Evolutionary conservation across 2,329 filamentous ascomycete species (phyloP).

Genomic region (Pseudogymnoascus destructans): DNA sequence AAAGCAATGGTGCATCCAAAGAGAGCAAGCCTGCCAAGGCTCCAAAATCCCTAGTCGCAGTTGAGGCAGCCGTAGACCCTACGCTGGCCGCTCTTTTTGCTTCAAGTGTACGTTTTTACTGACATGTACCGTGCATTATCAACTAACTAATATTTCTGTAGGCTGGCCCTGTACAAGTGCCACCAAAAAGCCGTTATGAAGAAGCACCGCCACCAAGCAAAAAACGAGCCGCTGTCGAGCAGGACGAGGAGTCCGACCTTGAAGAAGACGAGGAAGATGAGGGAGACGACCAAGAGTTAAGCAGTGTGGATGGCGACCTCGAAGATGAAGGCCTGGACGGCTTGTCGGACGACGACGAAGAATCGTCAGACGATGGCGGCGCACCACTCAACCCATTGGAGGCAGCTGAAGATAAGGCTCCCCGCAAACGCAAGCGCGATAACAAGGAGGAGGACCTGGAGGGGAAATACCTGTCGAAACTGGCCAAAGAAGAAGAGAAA

Average conservation of each 20-base stretch:
- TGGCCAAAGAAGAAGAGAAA: slow-evolving; percentile 47
- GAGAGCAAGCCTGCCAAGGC: slow-evolving; percentile 16
- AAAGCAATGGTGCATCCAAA: slow-evolving; percentile 16
- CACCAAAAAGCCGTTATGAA: slow-evolving; percentile 23
- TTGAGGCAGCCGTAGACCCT: slow-evolving; percentile 49
- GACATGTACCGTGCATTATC: not conserved
- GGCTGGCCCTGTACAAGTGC: slow-evolving; percentile 28
- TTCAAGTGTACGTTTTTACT: slow-evolving; percentile 47
- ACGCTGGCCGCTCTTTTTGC: slow-evolving; percentile 57
- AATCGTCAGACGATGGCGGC: slow-evolving; percentile 27
- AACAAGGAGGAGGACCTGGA: slow-evolving; percentile 56
- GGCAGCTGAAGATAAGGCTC: slow-evolving; percentile 28
- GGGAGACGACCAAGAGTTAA: slow-evolving; percentile 27
- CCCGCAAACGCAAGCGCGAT: slow-evolving; percentile 48
- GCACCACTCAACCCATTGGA: slow-evolving; percentile 32
- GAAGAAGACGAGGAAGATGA: slow-evolving; percentile 16
- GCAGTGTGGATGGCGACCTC: slow-evolving; percentile 26
- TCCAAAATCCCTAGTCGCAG: slow-evolving; percentile 24
- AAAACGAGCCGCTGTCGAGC: slow-evolving; percentile 19
- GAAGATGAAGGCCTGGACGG: slow-evolving; percentile 25
- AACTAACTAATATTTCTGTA: slow-evolving; percentile 14
- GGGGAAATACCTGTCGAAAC: slow-evolving; percentile 52
- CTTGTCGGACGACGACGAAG: slow-evolving; percentile 22
- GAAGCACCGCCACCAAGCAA: slow-evolving; percentile 25
- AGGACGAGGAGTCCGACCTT: slow-evolving; percentile 21